Base-by-base conservation (phyloP, 805 yeast species). In the Kazachstania taianensis region DNA sequence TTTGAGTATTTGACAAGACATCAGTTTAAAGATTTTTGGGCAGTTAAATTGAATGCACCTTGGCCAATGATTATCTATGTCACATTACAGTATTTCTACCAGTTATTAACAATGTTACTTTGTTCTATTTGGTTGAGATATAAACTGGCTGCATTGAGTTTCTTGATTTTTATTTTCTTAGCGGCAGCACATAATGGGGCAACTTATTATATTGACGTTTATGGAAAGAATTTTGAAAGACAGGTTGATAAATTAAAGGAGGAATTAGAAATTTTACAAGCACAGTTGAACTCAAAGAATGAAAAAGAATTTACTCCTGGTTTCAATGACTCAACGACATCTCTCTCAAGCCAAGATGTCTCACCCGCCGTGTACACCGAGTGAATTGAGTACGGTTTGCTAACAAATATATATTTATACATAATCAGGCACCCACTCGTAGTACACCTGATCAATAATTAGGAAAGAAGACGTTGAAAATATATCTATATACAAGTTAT, bases 121-220 rank as follows among this genome's bases (percentile, higher is more conserved):
- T 84, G 95, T 50, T 94, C 96, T 0, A 54, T 92, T n/a, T 83
- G 94, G 81, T 83, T 83, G 59, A 66, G 70, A 30, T 72, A 77
- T 54, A 78, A 79, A 49, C 59, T 62, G 30, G 72, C 82, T 2
- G 83, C 92, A 18, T 73, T 78, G 1, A 44, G 67, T 1, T 87
- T 86, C 51, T 68, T 89, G 43, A 59, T 73, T 2, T 67, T 71
- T 34, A 83, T 89, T n/a, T 86, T 87, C 47, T 56, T 77, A 31
- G 70, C 74, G 55, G 94, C 97, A 2, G 68, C 86, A 28, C 85
- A 80, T 55, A 87, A 92, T 46, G 98, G 98, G 20, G 98, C 97
- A 2, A 84, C 94, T 1, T 89, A 84, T 55, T 89, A 89, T 56
- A 70, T 92, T 38, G 97, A 89, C 50, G 79, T 80, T 34, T 92